These are phyloP conservation scores for Xerocomellus chrysenteron DNA, from an alignment of 768 basidiomycete species.

Conservation along the genomic window DNA sequence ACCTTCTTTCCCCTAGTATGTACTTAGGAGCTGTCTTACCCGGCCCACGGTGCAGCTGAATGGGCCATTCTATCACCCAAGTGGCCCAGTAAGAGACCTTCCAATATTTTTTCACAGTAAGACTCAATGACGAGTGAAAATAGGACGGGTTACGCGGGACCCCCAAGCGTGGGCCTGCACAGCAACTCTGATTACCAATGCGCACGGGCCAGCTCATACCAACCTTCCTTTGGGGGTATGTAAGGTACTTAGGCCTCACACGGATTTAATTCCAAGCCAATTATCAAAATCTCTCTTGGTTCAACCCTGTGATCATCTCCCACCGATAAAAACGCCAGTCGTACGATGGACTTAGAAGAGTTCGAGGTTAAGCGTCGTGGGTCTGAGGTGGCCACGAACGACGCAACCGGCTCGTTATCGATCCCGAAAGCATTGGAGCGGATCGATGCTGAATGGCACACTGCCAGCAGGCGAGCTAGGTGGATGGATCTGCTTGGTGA, in stretches of 20 bases:
- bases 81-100: slow-evolving; percentile 10
- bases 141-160: no score
- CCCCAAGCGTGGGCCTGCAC: not conserved
- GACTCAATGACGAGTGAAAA: not conserved
- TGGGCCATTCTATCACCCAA: slow-evolving; percentile 1
- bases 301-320: not conserved
- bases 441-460: slow-evolving; percentile 42
- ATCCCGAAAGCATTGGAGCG: slow-evolving; percentile 25
- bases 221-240: not conserved
- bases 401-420: slow-evolving; percentile 4
- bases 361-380: no score
- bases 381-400: not conserved
- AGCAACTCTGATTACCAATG: slow-evolving; percentile 4
- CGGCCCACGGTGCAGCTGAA: not conserved
- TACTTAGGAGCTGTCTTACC: slow-evolving; percentile 7
- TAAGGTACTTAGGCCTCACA: no score
- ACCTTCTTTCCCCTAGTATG: not conserved
- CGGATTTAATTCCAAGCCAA: not conserved
- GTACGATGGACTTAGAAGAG: no score
- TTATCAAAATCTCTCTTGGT: not conserved
- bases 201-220: slow-evolving; percentile 15
- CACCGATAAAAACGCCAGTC: not conserved
- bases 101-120: not conserved
- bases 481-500: slow-evolving; percentile 75
- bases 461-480: slow-evolving; percentile 37